A percentile compares a stretch with the other conserved stretches of the same genome.
Conservation (phyloP, 352 stramenopile species). For the Globisporangium uncinulatum region DNA sequence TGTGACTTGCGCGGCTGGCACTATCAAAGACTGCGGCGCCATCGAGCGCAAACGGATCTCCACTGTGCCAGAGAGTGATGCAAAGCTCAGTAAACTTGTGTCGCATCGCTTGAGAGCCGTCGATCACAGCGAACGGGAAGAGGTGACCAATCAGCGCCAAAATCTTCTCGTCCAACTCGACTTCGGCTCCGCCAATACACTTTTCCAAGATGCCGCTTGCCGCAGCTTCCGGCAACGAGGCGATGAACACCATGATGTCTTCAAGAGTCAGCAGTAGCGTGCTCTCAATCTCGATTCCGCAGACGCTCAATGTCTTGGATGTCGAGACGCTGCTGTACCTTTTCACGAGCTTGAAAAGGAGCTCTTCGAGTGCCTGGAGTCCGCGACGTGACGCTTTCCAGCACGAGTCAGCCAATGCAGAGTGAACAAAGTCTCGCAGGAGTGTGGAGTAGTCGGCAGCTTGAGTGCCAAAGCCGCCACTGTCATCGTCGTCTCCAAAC, state of each 20-base stretch:
- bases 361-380: background rate
- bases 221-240: background rate
- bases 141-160: slow-evolving; percentile 6
- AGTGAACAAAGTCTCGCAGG: slow-evolving; percentile 6
- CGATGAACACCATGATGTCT: slow-evolving; percentile 14
- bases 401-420: background rate
- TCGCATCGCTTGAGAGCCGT: background rate
- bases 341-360: slow-evolving; percentile 10
- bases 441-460: slow-evolving; percentile 5
- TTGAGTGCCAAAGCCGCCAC: background rate
- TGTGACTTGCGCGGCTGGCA: slow-evolving; percentile 3
- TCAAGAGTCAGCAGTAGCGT: slow-evolving; percentile 28
- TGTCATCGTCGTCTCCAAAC: background rate
- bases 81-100: background rate
- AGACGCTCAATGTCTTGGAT: slow-evolving; percentile 25
- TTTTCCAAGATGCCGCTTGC: background rate
- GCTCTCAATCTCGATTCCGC: slow-evolving; percentile 20
- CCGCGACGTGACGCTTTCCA: background rate
- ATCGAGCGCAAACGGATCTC: background rate
- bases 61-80: background rate
- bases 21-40: background rate
- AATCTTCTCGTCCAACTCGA: slow-evolving; percentile 1
- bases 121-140: background rate
- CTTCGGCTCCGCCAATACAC: background rate
- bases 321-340: slow-evolving; percentile 6